phyloP scores from a whole-genome alignment of 306 rosid species.

The Trifolium pratense region DNA sequence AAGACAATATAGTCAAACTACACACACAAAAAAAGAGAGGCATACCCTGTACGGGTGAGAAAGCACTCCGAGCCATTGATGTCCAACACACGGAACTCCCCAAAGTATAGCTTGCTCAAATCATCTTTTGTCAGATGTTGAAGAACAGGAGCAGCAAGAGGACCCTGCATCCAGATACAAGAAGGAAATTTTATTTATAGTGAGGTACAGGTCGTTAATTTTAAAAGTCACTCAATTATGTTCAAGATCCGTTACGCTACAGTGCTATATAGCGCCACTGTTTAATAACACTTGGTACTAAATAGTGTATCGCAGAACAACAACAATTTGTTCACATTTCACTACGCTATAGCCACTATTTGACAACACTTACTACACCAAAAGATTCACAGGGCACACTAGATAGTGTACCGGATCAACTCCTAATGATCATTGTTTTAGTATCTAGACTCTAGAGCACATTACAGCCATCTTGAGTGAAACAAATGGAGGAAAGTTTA shows the following conservation, averaged over 20 bases:
- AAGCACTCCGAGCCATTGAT: constrained; percentile 80
- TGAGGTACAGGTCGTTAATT: constrained; percentile 22
- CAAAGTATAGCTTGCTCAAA: constrained; percentile 87
- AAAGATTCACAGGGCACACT: constrained; percentile 2
- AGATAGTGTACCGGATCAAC: not conserved
- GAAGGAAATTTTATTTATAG: constrained; percentile 22
- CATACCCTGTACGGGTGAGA: constrained; percentile 95
- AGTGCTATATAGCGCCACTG: no score
- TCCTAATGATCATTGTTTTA: not conserved
- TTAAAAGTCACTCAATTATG: constrained; percentile 5
- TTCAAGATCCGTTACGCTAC: not conserved
- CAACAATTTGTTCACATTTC: not conserved
- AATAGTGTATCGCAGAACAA: not conserved
- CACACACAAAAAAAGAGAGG: constrained; percentile 21
- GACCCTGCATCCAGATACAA: constrained; percentile 68
- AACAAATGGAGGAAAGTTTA: constrained; percentile 10
- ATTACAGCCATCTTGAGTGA: constrained; percentile 25
- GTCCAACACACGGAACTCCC: constrained; percentile 78
- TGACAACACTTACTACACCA: not conserved
- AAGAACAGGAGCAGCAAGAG: constrained; percentile 91
- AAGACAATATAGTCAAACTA: constrained; percentile 10
- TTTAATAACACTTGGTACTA: no score
- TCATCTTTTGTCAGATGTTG: constrained; percentile 86
- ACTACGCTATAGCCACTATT: not conserved
- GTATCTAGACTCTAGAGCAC: constrained; percentile 16